Evolutionary conservation across 306 rosid genomes (phyloP), one percentile per base, ranked within the genome.

Genomic region (Cucurbita moschata): DNA sequence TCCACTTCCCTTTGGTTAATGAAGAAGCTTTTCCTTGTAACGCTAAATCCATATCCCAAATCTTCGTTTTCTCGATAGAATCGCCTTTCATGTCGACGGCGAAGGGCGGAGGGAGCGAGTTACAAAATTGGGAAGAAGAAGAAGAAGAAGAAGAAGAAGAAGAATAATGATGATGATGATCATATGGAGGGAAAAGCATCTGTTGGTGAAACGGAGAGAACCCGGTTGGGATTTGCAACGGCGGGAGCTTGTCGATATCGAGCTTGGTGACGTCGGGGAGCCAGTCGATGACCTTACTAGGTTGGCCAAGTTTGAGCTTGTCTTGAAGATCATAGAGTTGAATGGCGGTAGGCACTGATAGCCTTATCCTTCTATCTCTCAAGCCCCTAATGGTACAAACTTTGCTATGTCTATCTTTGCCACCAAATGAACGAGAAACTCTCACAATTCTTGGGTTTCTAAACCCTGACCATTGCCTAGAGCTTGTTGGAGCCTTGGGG

Each of bases 381-480:
- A 92, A 78, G 51, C 98, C 98, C 60, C 92, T 85, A 7, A 92
- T 67, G 15, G 98, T 92, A 77, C 91, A 88, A 12, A 92, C 98
- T 70, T 92, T 92, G 85, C 98, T 92, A 63, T 92, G 98, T 74
- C 98, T 80, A n/a, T 92, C 98, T 87, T 92, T 92, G 51, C 98
- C 95, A n/a, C 98, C 98, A 50, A 89, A 84, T 0, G 87, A 64
- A 6, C 98, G 89, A 0, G 98, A 92, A 8, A 89, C 96, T 30
- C 98, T 71, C 0, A 92, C 96, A 13, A 92, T 89, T 76, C 98
- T 85, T 47, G 98, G 98, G 63, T 92, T 92, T 56, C 89, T 83
- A 47, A 82, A 83, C 13, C 90, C 77, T 40, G 90, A 61, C 98
- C 98, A 89, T 54, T 87, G 92, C 81, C 92, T 86, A 50, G 95